A percentile compares a stretch with the other conserved stretches of the same genome.
phyloP scores from a whole-genome alignment of 208 protist genomes.

The Leishmania braziliensis region DNA sequence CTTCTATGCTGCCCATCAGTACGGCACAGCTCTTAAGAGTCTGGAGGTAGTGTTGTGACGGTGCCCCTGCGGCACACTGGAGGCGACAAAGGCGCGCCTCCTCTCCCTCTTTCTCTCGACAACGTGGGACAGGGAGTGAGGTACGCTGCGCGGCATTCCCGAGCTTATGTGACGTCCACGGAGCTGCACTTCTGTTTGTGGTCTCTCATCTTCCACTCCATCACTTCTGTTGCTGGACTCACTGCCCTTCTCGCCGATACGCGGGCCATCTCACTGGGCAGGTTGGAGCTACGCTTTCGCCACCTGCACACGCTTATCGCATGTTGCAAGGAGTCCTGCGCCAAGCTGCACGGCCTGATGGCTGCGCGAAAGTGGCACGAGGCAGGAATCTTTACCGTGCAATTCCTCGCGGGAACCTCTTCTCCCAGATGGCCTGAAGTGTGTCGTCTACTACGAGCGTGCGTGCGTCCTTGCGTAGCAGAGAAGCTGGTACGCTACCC shows the following conservation, averaged over 20 bases:
- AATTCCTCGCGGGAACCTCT: conserved; percentile 3
- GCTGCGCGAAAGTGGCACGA: conserved; percentile 10
- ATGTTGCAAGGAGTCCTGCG: conserved; percentile 23
- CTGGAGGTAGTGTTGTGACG: conserved; percentile 44
- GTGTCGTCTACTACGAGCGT: conserved; percentile 31
- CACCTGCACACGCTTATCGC: conserved; percentile 31
- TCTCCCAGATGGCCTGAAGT: conserved; percentile 36
- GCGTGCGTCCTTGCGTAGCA: conserved; percentile 42
- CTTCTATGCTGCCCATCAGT: conserved; percentile 48
- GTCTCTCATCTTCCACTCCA: conserved; percentile 54
- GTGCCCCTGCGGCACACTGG: conserved; percentile 57
- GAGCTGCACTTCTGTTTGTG: conserved; percentile 50
- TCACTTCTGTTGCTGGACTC: conserved; percentile 33
- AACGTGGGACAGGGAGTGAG: conserved; percentile 32
- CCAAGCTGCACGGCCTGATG: conserved; percentile 11
- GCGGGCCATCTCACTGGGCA: conserved; percentile 21
- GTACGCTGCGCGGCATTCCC: conserved; percentile 30
- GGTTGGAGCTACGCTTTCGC: conserved; percentile 45
- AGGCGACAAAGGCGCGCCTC: conserved; percentile 57
- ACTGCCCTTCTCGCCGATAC: conserved; percentile 33
- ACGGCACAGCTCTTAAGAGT: conserved; percentile 39
- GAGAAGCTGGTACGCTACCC: conserved; percentile 47
- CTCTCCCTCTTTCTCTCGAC: conserved; percentile 40
- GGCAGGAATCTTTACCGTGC: background rate
- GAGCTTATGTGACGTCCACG: conserved; percentile 35